Conservation (phyloP, 1,284 basidiomycete genomes). For the Nidula niveotomentosa region DNA sequence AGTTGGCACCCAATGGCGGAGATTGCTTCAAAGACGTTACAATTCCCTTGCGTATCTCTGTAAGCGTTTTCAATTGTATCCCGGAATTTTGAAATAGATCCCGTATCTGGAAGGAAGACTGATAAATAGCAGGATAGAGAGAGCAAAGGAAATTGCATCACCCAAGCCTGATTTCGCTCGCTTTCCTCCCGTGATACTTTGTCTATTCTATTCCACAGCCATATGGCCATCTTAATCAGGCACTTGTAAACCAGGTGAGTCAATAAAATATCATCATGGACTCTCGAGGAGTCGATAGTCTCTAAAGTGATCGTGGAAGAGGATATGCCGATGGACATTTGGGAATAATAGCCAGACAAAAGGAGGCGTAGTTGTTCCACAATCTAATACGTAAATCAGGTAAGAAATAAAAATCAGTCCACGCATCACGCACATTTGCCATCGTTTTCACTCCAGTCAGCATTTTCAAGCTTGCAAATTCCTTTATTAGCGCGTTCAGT, state of each 20-base stretch:
- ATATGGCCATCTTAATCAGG: constrained; percentile 61
- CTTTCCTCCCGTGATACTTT: constrained; percentile 41
- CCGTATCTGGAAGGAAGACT: constrained; percentile 41
- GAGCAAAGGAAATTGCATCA: constrained; percentile 25
- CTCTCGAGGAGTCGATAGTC: constrained; percentile 33
- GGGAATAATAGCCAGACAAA: constrained; percentile 60
- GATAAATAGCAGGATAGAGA: constrained; percentile 2
- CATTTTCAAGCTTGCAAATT: constrained; percentile 69
- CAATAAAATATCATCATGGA: constrained; percentile 55
- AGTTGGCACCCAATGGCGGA: constrained; percentile 32
- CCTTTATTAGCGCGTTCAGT: constrained; percentile 65
- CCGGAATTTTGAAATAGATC: constrained; percentile 61
- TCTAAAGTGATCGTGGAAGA: constrained; percentile 33
- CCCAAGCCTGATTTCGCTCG: constrained; percentile 52
- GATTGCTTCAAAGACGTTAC: constrained; percentile 25
- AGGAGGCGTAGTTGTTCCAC: constrained; percentile 48
- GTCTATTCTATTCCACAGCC: constrained; percentile 65
- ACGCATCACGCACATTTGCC: constrained; percentile 42
- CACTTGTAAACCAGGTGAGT: constrained; percentile 73
- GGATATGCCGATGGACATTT: constrained; percentile 46
- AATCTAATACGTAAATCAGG: constrained; percentile 39
- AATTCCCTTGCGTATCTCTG: constrained; percentile 40
- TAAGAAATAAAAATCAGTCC: too few species aligned
- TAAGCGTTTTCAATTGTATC: constrained; percentile 51
- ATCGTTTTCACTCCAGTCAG: constrained; percentile 63